Percentiles rank a stretch among this genome's conserved stretches.
Evolutionary conservation across 306 rosid species (phyloP).

Genomic region (Cajanus cajan): DNA sequence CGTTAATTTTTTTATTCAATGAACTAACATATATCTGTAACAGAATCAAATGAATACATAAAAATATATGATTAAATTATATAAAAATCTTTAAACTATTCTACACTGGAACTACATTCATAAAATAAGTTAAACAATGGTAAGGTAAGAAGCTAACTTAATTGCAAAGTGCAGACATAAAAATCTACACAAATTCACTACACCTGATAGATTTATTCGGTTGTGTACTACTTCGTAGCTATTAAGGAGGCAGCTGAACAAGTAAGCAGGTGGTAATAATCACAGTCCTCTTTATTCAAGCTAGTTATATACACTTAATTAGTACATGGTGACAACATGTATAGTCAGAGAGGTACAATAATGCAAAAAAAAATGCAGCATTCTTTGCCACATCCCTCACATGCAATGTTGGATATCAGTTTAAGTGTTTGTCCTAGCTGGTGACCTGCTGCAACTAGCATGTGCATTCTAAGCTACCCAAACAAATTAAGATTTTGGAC

Average conservation of each 20-base stretch:
- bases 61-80: too few species aligned
- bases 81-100: too few species aligned
- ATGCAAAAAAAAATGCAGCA: constrained; percentile 25
- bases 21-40: too few species aligned
- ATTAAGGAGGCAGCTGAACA: constrained; percentile 24
- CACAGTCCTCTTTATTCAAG: neutral
- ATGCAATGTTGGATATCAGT: constrained; percentile 18
- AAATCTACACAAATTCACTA: neutral
- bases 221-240: constrained; percentile 1
- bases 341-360: constrained; percentile 25
- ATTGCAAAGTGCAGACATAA: neutral
- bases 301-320: neutral
- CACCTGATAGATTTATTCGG: neutral
- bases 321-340: constrained; percentile 4
- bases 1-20: too few species aligned
- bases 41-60: too few species aligned
- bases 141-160: neutral
- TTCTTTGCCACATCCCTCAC: constrained; percentile 13
- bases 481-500: neutral
- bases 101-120: too few species aligned
- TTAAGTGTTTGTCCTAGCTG: constrained; percentile 26
- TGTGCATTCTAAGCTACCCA: constrained; percentile 16
- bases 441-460: constrained; percentile 17
- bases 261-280: neutral
- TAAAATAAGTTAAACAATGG: too few species aligned